Base-by-base conservation (phyloP, 2,329 filamentous ascomycete species). In the Neopestalotiopsis sp. region DNA sequence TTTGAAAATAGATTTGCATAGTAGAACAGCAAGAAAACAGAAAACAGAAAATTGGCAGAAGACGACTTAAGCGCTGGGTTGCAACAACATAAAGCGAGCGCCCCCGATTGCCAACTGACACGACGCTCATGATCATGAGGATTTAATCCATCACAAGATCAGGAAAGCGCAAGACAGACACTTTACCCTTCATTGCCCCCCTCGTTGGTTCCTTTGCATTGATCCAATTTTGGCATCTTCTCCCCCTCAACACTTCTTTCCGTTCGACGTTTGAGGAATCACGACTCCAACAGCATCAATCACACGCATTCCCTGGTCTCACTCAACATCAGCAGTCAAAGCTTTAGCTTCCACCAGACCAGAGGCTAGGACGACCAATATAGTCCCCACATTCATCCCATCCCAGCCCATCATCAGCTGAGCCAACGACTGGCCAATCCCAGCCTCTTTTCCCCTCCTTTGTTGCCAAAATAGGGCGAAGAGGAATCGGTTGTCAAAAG, bases 101-200 rank as follows among this genome's bases (percentile, higher is more conserved):
- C 28, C 58, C n/a, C 58, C 32, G 24, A 61, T 28, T n/a, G 17
- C 58, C 58, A 28, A 28, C 24, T 3, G 24, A 28, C 24, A 28
- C n/a, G 4, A 20, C 24, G 14, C 12, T 14, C 58, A 24, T 30
- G 32, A 30, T 57, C n/a, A 14, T 61, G 58, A 61, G 30, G 58
- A 61, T 9, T 61, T 12, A 30, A 5, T 38, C n/a, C 28, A 61
- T 30, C 32, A 38, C 32, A 61, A 61, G 28, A 30, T 24, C 58
- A 61, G 28, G 58, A 61, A 61, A 61, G 58, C 58, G 30, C 58
- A 24, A 53, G n/a, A 53, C 45, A 53, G 24, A 28, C 24, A 14
- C 10, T 53, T 53, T 24, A 53, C 45, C 45, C n/a, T 53, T 14
- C n/a, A 53, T 53, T 20, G 5, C 17, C 17, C 20, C n/a, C 17